Percentiles rank a stretch among this genome's conserved stretches.
phyloP scores from a whole-genome alignment of 192 early-diverging fungal species.

The Funneliformis mosseae region DNA sequence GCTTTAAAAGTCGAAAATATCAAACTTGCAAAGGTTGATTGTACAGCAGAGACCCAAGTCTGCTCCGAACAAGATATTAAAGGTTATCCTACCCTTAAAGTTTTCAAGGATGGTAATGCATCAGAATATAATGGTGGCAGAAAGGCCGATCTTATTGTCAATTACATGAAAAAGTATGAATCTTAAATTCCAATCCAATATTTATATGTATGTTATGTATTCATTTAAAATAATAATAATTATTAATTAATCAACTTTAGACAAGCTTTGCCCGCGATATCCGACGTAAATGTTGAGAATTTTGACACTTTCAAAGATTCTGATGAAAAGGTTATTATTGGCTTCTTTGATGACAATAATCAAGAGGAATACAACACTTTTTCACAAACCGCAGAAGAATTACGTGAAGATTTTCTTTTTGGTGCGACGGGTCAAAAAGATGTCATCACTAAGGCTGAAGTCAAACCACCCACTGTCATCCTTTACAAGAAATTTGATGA shows the following conservation, averaged over 20 bases:
- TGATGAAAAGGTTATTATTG: slow-evolving; percentile 91
- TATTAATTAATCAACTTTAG: slow-evolving; percentile 35
- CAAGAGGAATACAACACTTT: slow-evolving; percentile 68
- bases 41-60: slow-evolving; percentile 82
- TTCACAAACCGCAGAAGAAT: slow-evolving; percentile 69
- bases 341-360: slow-evolving; percentile 66
- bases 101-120: slow-evolving; percentile 74
- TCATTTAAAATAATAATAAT: background rate
- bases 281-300: slow-evolving; percentile 66
- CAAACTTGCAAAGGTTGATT: slow-evolving; percentile 94
- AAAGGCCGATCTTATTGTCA: slow-evolving; percentile 83
- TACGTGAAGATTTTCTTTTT: slow-evolving; percentile 88
- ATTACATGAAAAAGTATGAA: slow-evolving; percentile 88
- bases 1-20: slow-evolving; percentile 75
- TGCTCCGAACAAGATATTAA: slow-evolving; percentile 81
- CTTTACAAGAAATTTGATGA: slow-evolving; percentile 94
- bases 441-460: slow-evolving; percentile 54
- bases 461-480: slow-evolving; percentile 68
- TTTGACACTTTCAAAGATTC: slow-evolving; percentile 76
- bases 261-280: slow-evolving; percentile 82
- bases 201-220: background rate
- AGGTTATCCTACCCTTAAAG: slow-evolving; percentile 94
- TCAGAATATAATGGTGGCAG: slow-evolving; percentile 86
- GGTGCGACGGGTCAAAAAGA: slow-evolving; percentile 72
- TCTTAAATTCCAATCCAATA: background rate